Base-by-base conservation (phyloP, 2,329 filamentous ascomycete genomes). In the Graphilbum fragrans region DNA sequence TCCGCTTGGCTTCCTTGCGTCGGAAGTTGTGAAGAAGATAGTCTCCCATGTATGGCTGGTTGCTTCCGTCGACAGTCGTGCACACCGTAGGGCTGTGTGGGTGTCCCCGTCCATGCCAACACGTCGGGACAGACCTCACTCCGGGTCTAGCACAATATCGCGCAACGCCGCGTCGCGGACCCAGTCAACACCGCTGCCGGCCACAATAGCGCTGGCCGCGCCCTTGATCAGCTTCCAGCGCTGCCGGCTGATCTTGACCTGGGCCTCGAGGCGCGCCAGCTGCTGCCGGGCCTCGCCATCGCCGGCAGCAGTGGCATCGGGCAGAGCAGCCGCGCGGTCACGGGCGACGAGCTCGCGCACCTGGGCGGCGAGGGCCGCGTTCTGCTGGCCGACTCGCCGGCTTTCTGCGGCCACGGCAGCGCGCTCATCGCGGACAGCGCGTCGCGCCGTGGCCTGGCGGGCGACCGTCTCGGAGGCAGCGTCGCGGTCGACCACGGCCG, bases 171-270 rank as follows among this genome's bases (percentile, higher is more conserved):
- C 70, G 58, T 93, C 78, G 33, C 72, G 65, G 12, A 76, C 77
- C 86, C 86, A 94, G 54, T 93, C 79, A 41, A 92, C 67, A 37
- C 86, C 86, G 57, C 86, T 93, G 3, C 83, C 85, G 5, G 77
- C 83, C 37, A 94, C 73, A 42, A 87, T 71, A 17, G 82, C 85
- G 53, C 82, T 83, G n/a, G 82, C 71, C 34, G 86, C 75, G 20
- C 76, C 82, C 62, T 90, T 92, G 58, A 90, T 74, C 18, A 81
- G 77, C 52, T 77, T 76, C 78, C 80, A 86, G 53, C 72, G 72
- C 49, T 77, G 75, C 46, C 74, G 74, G 55, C 77, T 80, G 19
- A 65, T 64, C 51, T 71, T 77, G 45, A 83, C 61, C 33, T 78
- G 70, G 6, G 56, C 60, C 51, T 86, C 75, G 11, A 80, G 62